phyloP scores from a whole-genome alignment of 139 green algal species.

The Gonium pectorale region DNA sequence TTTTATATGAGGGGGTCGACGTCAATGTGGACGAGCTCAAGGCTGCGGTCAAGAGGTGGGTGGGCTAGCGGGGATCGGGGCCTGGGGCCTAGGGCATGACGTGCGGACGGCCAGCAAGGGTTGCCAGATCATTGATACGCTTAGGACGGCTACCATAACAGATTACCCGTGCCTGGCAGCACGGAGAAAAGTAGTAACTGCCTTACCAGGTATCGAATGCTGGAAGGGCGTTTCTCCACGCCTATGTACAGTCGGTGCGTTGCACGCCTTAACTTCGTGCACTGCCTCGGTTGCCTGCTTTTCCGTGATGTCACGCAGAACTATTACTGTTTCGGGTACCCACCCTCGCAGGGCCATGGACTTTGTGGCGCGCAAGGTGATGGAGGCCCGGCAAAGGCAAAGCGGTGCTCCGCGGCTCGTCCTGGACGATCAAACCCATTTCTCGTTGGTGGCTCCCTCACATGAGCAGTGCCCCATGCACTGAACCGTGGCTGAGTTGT shows the following conservation, averaged over 20 bases:
- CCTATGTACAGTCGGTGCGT: not conserved
- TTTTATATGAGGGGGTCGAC: slow-evolving; percentile 30
- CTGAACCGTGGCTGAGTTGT: too few species aligned
- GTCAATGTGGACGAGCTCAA: slow-evolving; percentile 5
- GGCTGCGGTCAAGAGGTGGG: slow-evolving; percentile 20
- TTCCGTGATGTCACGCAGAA: not conserved
- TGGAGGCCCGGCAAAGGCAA: slow-evolving; percentile 4
- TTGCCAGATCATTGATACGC: not conserved
- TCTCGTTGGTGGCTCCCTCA: not conserved
- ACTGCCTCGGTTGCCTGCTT: not conserved
- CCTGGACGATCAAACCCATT: slow-evolving; percentile 33
- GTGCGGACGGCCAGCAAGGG: not conserved
- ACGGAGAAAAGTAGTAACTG: not conserved
- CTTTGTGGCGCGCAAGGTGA: slow-evolving; percentile 3
- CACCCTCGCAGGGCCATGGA: slow-evolving; percentile 20
- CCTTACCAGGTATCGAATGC: not conserved
- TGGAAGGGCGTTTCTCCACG: not conserved
- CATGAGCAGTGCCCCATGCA: not conserved
- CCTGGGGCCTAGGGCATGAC: not conserved
- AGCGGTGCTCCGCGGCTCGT: not conserved
- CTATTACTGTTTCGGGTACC: too few species aligned
- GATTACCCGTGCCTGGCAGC: not conserved
- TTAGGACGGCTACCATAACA: not conserved
- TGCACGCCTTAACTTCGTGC: not conserved
- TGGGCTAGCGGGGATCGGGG: not conserved